Evolutionary conservation across 805 yeast genomes (phyloP).

Genomic region (Wickerhamomyces queroliae): DNA sequence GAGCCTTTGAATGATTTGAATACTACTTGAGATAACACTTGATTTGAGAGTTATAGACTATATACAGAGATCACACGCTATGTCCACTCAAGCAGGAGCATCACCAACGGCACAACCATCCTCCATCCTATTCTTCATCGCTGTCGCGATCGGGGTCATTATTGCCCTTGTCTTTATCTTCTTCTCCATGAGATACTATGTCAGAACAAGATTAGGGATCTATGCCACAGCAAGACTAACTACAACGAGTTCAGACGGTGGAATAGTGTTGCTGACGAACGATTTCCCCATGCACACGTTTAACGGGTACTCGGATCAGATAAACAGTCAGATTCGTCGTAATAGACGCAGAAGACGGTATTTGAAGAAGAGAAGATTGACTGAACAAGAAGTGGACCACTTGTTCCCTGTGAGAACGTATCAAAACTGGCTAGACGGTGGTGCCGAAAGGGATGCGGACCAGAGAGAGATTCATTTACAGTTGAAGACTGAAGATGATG

Average conservation of each 20-base stretch:
- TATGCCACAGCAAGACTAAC: constrained; percentile 25
- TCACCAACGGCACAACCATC: constrained; percentile 39
- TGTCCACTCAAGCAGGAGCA: no score
- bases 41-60: no score
- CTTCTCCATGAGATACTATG: constrained; percentile 55
- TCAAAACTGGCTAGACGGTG: constrained; percentile 56
- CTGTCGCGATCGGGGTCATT: constrained; percentile 54
- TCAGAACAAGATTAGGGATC: constrained; percentile 51
- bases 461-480: constrained; percentile 39
- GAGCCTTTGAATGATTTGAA: no score
- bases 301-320: constrained; percentile 12
- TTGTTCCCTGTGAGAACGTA: constrained; percentile 56
- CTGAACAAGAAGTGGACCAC: constrained; percentile 52
- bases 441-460: constrained; percentile 43
- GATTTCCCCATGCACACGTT: constrained; percentile 20
- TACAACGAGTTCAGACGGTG: constrained; percentile 6
- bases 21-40: no score
- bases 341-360: constrained; percentile 35
- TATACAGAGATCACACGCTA: no score
- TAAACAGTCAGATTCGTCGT: constrained; percentile 12
- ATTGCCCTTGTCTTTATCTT: constrained; percentile 52
- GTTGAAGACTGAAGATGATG: constrained; percentile 28
- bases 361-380: constrained; percentile 42
- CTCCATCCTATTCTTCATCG: constrained; percentile 57
- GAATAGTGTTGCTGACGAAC: constrained; percentile 15